Evolutionary conservation across 148 eudicot genomes (phyloP), one percentile per base, ranked within the genome.

Genomic region (Silene uniflora): DNA sequence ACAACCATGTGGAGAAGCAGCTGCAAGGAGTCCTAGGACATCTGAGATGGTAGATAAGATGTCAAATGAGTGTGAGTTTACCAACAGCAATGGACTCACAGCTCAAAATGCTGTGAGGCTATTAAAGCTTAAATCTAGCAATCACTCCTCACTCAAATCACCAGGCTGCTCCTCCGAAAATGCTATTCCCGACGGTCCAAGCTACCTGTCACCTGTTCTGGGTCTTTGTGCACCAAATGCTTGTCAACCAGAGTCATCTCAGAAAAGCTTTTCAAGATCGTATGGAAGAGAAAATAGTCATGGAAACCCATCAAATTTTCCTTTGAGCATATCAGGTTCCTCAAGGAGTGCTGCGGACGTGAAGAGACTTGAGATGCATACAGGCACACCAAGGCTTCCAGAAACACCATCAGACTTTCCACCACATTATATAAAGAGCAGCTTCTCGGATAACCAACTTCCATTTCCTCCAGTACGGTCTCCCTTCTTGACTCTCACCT

Each of bases 141-240:
- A 55, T 75, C 67, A 84, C 76, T 75, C 75, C 70, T 71, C 83
- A 61, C 62, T 76, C 69, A 75, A 65, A 74, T 52, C 76, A 54
- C 64, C 14, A 25, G 81, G 69, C 42, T 73, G 62, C 64, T 75
- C 79, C 66, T 78, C 82, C 75, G 76, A 86, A 16, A 63, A 72
- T 73, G 67, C 72, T 25, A 59, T 21, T 72, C 82, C 75, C 1
- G 74, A 65, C 71, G 73, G 81, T 35, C 67, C 81, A 73, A 74
- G 71, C 79, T 75, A 78, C 69, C 78, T 83, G 69, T 75, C 84
- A 77, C 92, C 97, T 27, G 90, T 96, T 69, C 84, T 96, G 65
- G 99, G 97, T 74, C 87, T 96, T 17, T 89, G 90, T 91, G 99
- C 99, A 69, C 98, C 99, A 17, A 96, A 92, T 85, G 97, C 97